These are phyloP conservation scores for Fagopyrum tataricum DNA, from an alignment of 148 eudicot genomes.

Conservation along the genomic window DNA sequence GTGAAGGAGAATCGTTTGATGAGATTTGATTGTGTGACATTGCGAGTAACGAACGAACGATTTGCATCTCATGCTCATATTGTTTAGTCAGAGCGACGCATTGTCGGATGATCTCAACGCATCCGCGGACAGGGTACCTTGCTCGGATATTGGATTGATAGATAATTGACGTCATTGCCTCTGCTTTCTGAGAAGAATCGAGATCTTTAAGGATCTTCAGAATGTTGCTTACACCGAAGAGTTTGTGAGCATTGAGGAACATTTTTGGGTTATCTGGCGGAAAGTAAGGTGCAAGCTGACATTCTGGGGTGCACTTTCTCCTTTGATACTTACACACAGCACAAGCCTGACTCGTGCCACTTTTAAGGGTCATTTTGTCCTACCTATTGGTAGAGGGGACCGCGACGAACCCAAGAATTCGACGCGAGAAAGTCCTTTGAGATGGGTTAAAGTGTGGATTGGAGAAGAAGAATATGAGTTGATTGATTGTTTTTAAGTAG, in stretches of 20 bases:
- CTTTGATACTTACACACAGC: constrained; percentile 90
- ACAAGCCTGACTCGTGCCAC: constrained; percentile 82
- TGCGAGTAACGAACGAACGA: constrained; percentile 31
- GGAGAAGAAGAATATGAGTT: background rate
- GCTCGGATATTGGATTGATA: constrained; percentile 58
- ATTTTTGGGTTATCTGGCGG: constrained; percentile 67
- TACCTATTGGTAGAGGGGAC: background rate
- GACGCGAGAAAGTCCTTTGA: background rate
- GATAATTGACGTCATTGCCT: constrained; percentile 72
- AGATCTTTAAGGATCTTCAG: constrained; percentile 39
- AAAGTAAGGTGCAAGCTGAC: constrained; percentile 75
- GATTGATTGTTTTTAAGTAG: background rate
- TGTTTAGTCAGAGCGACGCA: constrained; percentile 24
- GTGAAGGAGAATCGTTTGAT: constrained; percentile 21
- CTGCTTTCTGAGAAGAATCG: constrained; percentile 28
- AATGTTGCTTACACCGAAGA: constrained; percentile 81
- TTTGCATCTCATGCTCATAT: constrained; percentile 43
- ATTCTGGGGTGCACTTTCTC: constrained; percentile 58
- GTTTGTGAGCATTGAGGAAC: constrained; percentile 64
- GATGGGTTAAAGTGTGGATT: background rate
- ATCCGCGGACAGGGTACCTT: constrained; percentile 52
- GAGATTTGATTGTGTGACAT: constrained; percentile 34
- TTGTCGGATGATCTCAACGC: constrained; percentile 33
- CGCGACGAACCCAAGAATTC: background rate
- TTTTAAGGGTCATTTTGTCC: constrained; percentile 63